phyloP scores from a whole-genome alignment of 176 grass and related monocot species.

The Puya raimondii region DNA sequence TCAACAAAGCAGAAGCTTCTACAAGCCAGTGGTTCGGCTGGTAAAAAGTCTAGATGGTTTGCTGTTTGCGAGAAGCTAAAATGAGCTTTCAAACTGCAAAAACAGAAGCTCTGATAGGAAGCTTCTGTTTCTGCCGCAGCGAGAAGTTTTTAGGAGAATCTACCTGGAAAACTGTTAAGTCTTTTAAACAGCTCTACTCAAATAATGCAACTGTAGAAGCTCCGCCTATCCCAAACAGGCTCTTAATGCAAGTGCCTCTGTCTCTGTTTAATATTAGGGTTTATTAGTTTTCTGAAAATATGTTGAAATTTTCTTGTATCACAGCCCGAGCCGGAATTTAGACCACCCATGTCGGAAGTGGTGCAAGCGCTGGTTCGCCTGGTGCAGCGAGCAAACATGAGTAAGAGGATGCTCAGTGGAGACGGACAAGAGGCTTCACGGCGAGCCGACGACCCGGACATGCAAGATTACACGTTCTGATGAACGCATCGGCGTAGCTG shows the following conservation, averaged over 20 bases:
- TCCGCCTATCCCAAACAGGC: no score
- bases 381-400: conserved; percentile 76
- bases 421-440: conserved; percentile 25
- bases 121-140: no score
- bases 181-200: no score
- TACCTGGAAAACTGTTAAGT: no score
- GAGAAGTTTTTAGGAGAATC: no score
- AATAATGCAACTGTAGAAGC: no score
- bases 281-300: not conserved
- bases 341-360: conserved; percentile 74
- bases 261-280: not conserved
- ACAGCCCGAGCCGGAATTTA: conserved; percentile 72
- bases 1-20: no score
- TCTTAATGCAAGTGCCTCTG: not conserved
- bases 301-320: not conserved
- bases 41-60: no score
- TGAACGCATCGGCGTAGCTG: not conserved
- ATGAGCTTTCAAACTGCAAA: no score
- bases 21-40: no score
- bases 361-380: conserved; percentile 69
- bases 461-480: not conserved
- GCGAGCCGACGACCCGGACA: conserved; percentile 29
- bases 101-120: no score
- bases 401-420: conserved; percentile 41
- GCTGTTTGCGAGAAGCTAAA: no score